Conservation (phyloP, 768 basidiomycete genomes). For the Hericium erinaceus region DNA sequence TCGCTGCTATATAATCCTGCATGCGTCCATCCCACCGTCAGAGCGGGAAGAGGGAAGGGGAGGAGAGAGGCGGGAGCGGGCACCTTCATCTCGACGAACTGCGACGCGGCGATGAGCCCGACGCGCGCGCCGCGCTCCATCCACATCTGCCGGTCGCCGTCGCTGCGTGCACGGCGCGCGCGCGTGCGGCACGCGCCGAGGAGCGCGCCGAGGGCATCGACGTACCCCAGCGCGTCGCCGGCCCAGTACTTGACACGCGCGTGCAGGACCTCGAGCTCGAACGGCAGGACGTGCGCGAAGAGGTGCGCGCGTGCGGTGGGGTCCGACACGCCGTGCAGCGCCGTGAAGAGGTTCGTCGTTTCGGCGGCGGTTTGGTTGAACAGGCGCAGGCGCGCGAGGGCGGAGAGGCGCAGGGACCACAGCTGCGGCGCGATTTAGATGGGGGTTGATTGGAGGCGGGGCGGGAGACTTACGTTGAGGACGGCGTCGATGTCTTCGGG, state of each 20-base stretch:
- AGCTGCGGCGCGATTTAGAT: constrained; percentile 35
- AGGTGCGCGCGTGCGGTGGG: constrained; percentile 44
- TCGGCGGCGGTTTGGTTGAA: constrained; percentile 85
- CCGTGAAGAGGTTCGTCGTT: constrained; percentile 69
- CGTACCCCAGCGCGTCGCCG: constrained; percentile 70
- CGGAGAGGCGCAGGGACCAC: constrained; percentile 77
- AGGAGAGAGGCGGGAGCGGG: constrained; percentile 3
- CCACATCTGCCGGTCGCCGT: constrained; percentile 48
- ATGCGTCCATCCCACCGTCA: no score
- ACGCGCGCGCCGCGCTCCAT: constrained; percentile 69
- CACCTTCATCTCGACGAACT: constrained; percentile 81
- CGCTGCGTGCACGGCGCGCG: constrained; percentile 27
- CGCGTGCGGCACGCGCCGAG: constrained; percentile 49
- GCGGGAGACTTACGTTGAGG: constrained; percentile 40
- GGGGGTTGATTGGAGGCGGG: background rate
- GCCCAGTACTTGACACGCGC: constrained; percentile 75
- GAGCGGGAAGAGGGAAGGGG: background rate
- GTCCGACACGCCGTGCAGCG: constrained; percentile 52
- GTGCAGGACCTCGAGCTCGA: constrained; percentile 57
- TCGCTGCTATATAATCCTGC: constrained; percentile 64
- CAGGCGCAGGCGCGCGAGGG: constrained; percentile 70
- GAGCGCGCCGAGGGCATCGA: constrained; percentile 62
- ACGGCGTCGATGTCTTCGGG: constrained; percentile 59
- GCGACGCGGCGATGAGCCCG: constrained; percentile 71
- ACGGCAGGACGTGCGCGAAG: constrained; percentile 48